Evolutionary conservation across 2,329 filamentous ascomycete genomes (phyloP).

Genomic region (Corynespora cassiicola): DNA sequence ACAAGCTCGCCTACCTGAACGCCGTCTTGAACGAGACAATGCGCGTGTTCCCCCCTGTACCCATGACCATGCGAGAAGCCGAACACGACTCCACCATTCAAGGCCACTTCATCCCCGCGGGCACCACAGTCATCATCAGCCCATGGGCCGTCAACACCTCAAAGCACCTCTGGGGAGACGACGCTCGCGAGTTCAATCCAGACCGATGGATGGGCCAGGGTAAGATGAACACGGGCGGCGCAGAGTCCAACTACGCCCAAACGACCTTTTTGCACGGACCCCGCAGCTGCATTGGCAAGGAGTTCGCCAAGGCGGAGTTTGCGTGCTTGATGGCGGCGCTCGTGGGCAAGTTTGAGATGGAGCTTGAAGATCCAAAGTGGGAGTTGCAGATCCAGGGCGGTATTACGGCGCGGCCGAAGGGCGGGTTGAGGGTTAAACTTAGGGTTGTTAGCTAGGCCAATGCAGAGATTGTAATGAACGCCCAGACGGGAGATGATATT

Average conservation of each 20-base stretch:
- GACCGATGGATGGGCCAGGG: conserved; percentile 60
- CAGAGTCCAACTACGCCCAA: conserved; percentile 76
- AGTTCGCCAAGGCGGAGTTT: conserved; percentile 84
- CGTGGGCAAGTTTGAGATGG: conserved; percentile 76
- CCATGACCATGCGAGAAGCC: conserved; percentile 72
- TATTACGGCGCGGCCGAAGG: conserved; percentile 74
- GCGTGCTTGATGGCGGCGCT: conserved; percentile 80
- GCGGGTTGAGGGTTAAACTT: conserved; percentile 73
- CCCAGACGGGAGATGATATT: not conserved
- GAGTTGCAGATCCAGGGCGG: conserved; percentile 72
- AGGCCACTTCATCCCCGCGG: conserved; percentile 71
- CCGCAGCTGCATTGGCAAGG: conserved; percentile 81
- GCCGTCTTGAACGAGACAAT: conserved; percentile 81
- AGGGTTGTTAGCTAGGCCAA: conserved; percentile 53
- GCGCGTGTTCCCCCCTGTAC: conserved; percentile 75
- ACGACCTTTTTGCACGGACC: conserved; percentile 88
- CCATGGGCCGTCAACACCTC: conserved; percentile 74
- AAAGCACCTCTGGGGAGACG: conserved; percentile 74
- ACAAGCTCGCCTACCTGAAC: conserved; percentile 76
- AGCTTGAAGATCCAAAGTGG: conserved; percentile 64
- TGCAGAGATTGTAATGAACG: not conserved
- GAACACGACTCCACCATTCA: conserved; percentile 69
- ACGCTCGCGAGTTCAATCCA: conserved; percentile 78
- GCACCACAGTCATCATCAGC: conserved; percentile 71
- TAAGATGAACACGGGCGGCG: conserved; percentile 69